Evolutionary conservation across 768 basidiomycete species (phyloP).

Genomic region (Leccinum olivaceopallidum): DNA sequence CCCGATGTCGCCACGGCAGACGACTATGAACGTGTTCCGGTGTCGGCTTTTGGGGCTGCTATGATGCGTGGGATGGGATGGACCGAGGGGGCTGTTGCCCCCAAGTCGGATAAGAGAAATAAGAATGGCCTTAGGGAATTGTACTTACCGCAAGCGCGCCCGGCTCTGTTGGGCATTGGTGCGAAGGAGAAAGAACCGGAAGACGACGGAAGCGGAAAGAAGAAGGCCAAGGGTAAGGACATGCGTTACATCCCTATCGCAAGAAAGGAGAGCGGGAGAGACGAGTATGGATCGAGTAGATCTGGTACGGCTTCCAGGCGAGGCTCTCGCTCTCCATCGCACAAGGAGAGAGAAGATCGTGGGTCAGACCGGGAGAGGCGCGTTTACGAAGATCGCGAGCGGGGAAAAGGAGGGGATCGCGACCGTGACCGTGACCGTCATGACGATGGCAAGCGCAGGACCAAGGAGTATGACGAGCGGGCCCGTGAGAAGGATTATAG

Average conservation of each 20-base stretch:
- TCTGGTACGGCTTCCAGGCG: constrained; percentile 46
- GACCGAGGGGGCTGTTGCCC: constrained; percentile 79
- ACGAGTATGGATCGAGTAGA: constrained; percentile 32
- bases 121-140: constrained; percentile 66
- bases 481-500: constrained; percentile 13
- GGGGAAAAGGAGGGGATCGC: constrained; percentile 11
- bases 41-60: constrained; percentile 91
- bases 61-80: constrained; percentile 96
- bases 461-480: constrained; percentile 13
- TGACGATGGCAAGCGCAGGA: constrained; percentile 15
- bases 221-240: constrained; percentile 50
- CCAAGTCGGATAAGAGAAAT: constrained; percentile 51
- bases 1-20: constrained; percentile 75
- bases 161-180: constrained; percentile 88
- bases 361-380: constrained; percentile 11
- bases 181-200: constrained; percentile 82
- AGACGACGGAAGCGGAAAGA: constrained; percentile 66
- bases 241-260: constrained; percentile 84
- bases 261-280: constrained; percentile 57
- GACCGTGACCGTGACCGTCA: constrained; percentile 10
- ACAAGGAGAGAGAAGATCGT: constrained; percentile 16
- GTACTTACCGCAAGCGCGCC: constrained; percentile 79
- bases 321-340: constrained; percentile 50
- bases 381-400: constrained; percentile 17
- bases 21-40: constrained; percentile 89